These are phyloP conservation scores for Eleusine coracana DNA, from an alignment of 176 grass and related monocot genomes.

Conservation along the genomic window DNA sequence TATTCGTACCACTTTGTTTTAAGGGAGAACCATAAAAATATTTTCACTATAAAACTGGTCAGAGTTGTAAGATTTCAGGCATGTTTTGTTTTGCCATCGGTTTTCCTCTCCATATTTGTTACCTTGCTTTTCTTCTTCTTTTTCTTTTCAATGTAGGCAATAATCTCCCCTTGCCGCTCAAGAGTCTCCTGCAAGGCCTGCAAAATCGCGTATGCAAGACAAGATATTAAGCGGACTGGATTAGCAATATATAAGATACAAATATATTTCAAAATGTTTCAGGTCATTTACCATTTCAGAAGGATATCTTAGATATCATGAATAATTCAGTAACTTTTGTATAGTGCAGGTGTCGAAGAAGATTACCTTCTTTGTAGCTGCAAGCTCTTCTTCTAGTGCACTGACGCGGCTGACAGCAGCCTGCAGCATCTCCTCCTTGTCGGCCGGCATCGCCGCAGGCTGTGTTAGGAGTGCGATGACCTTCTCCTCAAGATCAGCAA, in stretches of 20 bases:
- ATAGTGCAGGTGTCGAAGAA: neutral
- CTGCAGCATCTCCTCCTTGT: constrained; percentile 86
- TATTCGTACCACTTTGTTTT: neutral
- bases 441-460: constrained; percentile 49
- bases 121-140: constrained; percentile 85
- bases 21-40: neutral
- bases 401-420: constrained; percentile 70
- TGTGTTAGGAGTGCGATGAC: constrained; percentile 54
- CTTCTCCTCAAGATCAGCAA: constrained; percentile 83
- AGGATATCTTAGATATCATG: neutral
- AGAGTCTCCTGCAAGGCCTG: constrained; percentile 85
- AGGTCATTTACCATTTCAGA: neutral
- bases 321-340: neutral
- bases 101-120: constrained; percentile 11
- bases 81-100: neutral
- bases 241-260: neutral
- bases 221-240: neutral
- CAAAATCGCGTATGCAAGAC: constrained; percentile 30
- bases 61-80: neutral
- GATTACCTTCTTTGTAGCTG: constrained; percentile 79
- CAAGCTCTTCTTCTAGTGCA: constrained; percentile 81
- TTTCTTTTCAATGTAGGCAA: constrained; percentile 94
- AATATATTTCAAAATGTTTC: neutral
- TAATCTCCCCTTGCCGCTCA: constrained; percentile 58
- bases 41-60: neutral